Evolutionary conservation across 2,329 filamentous ascomycete genomes (phyloP), one percentile per base, ranked within the genome.

Genomic region (Aspergillus ruber): DNA sequence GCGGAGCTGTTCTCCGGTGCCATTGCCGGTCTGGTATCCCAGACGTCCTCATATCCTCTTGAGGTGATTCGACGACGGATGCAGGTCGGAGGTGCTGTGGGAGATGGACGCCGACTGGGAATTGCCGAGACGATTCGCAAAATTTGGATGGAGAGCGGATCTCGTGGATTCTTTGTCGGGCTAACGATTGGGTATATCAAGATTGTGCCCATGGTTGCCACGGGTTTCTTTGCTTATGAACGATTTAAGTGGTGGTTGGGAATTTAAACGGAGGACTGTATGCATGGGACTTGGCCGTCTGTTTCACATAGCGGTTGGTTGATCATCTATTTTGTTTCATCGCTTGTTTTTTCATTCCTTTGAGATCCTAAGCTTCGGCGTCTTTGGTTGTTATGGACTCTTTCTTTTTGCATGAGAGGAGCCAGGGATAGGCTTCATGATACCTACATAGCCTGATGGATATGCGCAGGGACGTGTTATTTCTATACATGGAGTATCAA

Each of bases 151-250:
- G 89, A 96, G 70, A 79, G 78, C 48, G 93, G 93, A 0, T 70
- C 84, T 50, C 77, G 79, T 44, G 93, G 93, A 0, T 97, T 95
- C 73, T 98, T 89, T 68, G 85, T 97, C 9, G 93, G 93, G 0
- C 71, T 98, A 65, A 88, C 86, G 1, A 96, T 98, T 68, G 93
- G 93, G 6, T 98, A 97, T 68, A 81, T 90, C 62, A 98, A 98
- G 74, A 82, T 97, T 44, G 78, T 96, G 52, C 93, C 93, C 3
- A 86, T 98, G 88, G 82, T 74, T 23, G 93, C 93, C 10, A 81
- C 80, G 13, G 80, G 79, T 53, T 86, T 86, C 65, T 84, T 79
- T 62, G 81, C 82, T 15, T 86, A 85, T 60, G 83, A 85, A 63
- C 72, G 83, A 50, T 74, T 76, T 45, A 85, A 85, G 73, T 65